phyloP scores from a whole-genome alignment of 2,329 filamentous ascomycete genomes.

The Trichoderma polysporum region DNA sequence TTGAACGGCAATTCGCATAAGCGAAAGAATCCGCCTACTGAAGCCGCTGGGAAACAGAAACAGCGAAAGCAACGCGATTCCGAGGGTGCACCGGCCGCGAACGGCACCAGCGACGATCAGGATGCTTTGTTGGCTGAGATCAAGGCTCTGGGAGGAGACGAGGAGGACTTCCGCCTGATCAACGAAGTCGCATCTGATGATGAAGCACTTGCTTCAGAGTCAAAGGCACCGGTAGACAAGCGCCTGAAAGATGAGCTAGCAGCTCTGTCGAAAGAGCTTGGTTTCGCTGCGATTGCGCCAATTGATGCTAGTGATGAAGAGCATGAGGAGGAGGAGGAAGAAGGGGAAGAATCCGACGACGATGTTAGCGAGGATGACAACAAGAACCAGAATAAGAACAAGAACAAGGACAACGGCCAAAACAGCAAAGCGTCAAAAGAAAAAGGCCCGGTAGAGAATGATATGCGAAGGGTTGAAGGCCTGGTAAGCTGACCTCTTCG shows the following conservation, averaged over 20 bases:
- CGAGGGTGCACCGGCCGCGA: constrained; percentile 28
- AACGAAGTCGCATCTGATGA: constrained; percentile 49
- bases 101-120: constrained; percentile 30
- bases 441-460: constrained; percentile 15
- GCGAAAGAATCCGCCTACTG: constrained; percentile 44
- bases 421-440: not conserved
- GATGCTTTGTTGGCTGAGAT: constrained; percentile 61
- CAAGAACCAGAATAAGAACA: not conserved
- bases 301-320: constrained; percentile 41
- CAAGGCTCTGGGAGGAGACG: constrained; percentile 62
- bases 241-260: constrained; percentile 38
- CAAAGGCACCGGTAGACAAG: constrained; percentile 43
- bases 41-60: constrained; percentile 35
- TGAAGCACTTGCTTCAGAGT: constrained; percentile 34
- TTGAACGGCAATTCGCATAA: constrained; percentile 46
- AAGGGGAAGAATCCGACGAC: constrained; percentile 26
- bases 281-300: constrained; percentile 36
- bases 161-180: constrained; percentile 63
- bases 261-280: constrained; percentile 41
- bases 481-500: constrained; percentile 34
- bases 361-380: not conserved
- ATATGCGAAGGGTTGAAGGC: constrained; percentile 32
- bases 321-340: constrained; percentile 30
- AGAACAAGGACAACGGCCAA: not conserved
- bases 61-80: constrained; percentile 41